Percentiles rank a stretch among this genome's conserved stretches.
Evolutionary conservation across 2,329 filamentous ascomycete species (phyloP).

Genomic region (Fusarium ambrosium): DNA sequence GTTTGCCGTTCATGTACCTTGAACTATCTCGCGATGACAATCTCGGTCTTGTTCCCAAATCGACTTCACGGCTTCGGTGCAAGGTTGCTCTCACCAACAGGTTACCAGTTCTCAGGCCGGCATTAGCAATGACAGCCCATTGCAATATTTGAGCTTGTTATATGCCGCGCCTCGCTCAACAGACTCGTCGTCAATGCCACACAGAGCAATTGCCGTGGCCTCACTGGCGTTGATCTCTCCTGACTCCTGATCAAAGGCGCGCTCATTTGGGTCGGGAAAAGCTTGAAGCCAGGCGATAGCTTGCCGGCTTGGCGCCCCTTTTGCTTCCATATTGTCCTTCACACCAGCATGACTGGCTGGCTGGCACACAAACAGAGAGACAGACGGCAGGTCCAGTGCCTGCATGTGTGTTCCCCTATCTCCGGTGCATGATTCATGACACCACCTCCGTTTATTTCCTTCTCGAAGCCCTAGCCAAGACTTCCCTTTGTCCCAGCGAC

Average conservation of each 20-base stretch:
- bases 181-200: conserved; percentile 9
- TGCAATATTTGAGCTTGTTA: conserved; percentile 25
- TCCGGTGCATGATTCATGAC: conserved; percentile 31
- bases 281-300: conserved; percentile 12
- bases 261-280: conserved; percentile 34
- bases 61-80: conserved; percentile 8
- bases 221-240: conserved; percentile 26
- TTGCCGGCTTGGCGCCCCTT: conserved; percentile 37
- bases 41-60: conserved; percentile 24
- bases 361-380: background rate
- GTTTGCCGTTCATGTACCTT: conserved; percentile 7
- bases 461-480: conserved; percentile 6
- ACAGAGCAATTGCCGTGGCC: conserved; percentile 19
- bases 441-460: conserved; percentile 22
- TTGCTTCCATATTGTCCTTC: conserved; percentile 14
- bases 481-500: background rate
- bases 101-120: conserved; percentile 16
- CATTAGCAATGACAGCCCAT: conserved; percentile 28
- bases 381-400: conserved; percentile 1
- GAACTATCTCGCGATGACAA: conserved; percentile 15
- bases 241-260: conserved; percentile 19
- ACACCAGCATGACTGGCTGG: conserved; percentile 2
- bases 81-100: conserved; percentile 19
- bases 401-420: conserved; percentile 17
- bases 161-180: conserved; percentile 21